Percentiles rank a stretch among this genome's conserved stretches.
Evolutionary conservation across 768 basidiomycete genomes (phyloP).

Genomic region (Leccinum arenicola): DNA sequence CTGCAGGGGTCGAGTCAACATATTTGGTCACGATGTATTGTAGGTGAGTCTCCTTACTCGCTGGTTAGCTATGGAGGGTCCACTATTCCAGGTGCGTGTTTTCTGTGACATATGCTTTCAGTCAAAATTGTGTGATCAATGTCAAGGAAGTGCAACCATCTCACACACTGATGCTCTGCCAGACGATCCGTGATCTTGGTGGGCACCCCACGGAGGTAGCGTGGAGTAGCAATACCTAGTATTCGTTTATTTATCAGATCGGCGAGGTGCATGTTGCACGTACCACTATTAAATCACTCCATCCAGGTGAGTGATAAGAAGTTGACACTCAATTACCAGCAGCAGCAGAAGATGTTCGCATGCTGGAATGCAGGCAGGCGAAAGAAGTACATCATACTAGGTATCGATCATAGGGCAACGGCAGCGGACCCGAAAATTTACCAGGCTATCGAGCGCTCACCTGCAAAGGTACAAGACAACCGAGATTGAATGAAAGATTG

Average conservation of each 20-base stretch:
- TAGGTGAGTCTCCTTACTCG: neutral
- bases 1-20: neutral
- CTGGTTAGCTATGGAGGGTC: neutral
- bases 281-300: neutral
- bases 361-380: slow-evolving; percentile 5
- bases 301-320: neutral
- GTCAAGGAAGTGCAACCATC: neutral
- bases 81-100: neutral
- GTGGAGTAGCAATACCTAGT: neutral
- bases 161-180: neutral
- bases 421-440: neutral
- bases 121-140: neutral
- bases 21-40: neutral
- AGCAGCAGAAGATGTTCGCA: neutral
- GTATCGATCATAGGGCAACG: neutral
- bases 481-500: neutral
- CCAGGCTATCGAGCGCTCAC: neutral
- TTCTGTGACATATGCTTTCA: neutral
- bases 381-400: slow-evolving; percentile 4
- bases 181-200: slow-evolving; percentile 1
- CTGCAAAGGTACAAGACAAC: neutral
- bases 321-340: neutral
- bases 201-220: neutral
- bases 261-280: neutral
- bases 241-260: neutral